These are phyloP conservation scores for Ophiobolus disseminans DNA, from an alignment of 2,329 filamentous ascomycete species.

Conservation along the genomic window DNA sequence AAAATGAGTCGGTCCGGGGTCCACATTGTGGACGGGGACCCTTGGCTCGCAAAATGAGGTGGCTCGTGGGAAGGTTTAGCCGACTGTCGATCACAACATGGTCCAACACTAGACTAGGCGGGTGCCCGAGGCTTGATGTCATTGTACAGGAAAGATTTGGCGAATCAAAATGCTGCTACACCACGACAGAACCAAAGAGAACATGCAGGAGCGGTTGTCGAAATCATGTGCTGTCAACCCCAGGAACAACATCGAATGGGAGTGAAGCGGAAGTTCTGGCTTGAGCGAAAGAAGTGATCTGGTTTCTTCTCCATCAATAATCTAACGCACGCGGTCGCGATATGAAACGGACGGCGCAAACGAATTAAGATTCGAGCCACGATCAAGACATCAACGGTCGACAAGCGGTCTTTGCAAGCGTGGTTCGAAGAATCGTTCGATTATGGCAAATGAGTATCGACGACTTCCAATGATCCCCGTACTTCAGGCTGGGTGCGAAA, in stretches of 20 bases:
- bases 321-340: slow-evolving; percentile 14
- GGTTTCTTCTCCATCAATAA: slow-evolving; percentile 7
- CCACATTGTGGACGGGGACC: slow-evolving; percentile 18
- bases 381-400: background rate
- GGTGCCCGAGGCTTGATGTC: slow-evolving; percentile 27
- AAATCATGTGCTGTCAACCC: slow-evolving; percentile 27
- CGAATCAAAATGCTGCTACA: slow-evolving; percentile 29
- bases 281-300: background rate
- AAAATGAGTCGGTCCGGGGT: slow-evolving; percentile 5
- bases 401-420: slow-evolving; percentile 9
- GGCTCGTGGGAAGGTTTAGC: slow-evolving; percentile 29
- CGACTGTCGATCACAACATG: slow-evolving; percentile 17
- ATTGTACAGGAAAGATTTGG: slow-evolving; percentile 16
- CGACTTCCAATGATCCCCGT: slow-evolving; percentile 3
- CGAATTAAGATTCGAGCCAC: background rate
- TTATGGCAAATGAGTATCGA: slow-evolving; percentile 5
- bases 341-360: slow-evolving; percentile 20
- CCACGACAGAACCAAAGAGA: slow-evolving; percentile 3
- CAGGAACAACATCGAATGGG: slow-evolving; percentile 13
- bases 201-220: slow-evolving; percentile 9
- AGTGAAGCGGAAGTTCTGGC: slow-evolving; percentile 8
- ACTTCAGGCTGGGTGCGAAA: background rate
- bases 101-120: slow-evolving; percentile 6
- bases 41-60: slow-evolving; percentile 23
- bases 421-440: slow-evolving; percentile 8